Base-by-base conservation (phyloP, 345 rosid genomes). In the Luvunga scandens region DNA sequence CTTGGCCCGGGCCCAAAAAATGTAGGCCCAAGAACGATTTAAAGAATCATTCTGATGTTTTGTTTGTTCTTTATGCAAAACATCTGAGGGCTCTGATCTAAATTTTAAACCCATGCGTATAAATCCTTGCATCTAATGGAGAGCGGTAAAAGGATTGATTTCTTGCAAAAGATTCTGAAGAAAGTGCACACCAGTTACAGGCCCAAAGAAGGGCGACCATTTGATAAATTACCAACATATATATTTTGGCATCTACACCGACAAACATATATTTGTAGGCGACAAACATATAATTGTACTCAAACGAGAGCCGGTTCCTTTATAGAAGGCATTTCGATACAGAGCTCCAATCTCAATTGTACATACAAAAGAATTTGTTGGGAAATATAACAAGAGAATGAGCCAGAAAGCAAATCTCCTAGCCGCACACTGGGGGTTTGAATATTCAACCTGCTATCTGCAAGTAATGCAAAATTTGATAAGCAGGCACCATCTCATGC, bases 321-420 rank as follows among this genome's bases (percentile, higher is more conserved):
- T 76, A 65, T 75, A 61, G 39, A 81, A 38, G 33, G 64, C 62
- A 84, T 68, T 79, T 79, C 81, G 73, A 86, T 81, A 86, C 84
- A 81, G 66, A 77, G 83, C 84, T 77, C 73, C 77, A 74, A 66
- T 69, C 84, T 82, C 85, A 84, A 83, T 66, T 81, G 65, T 71
- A 84, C 81, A 82, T 38, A 50, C 38, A 61, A 39, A 27, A 38
- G 10, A 12, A 33, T 34, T 45, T 65, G 60, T 63, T 19, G 36
- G 45, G 39, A 16, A 39, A 33, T 9, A 42, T 42, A 12, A 31
- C 71, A 65, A 55, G 30, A 14, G 39, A 59, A 56, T 13, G 67
- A 75, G 73, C 53, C 28, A 50, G 28, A 67, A 12, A 1, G 18
- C 16, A 18, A 45, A 13, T n/a, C 64, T 67, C 59, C 70, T n/a